Conservation (phyloP, 164 flowering plant genomes). For the Brasenia schreberi region DNA sequence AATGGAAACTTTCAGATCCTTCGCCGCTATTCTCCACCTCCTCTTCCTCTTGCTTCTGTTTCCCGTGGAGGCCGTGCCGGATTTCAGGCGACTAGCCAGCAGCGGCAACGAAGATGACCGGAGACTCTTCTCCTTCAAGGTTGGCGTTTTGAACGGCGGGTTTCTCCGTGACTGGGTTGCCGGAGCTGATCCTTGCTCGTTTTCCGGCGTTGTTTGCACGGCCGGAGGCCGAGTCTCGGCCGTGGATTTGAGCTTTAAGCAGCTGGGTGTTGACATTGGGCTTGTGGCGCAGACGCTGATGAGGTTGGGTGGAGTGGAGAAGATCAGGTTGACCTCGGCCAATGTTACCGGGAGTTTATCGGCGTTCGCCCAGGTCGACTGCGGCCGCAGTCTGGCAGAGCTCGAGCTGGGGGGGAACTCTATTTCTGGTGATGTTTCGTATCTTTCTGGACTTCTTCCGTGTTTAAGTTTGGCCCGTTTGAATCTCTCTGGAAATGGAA, state of each 20-base stretch:
- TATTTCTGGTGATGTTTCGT: slow-evolving; percentile 40
- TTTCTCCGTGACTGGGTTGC: slow-evolving; percentile 37
- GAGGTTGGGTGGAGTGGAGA: slow-evolving; percentile 27
- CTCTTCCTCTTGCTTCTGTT: neutral
- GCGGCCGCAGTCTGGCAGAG: slow-evolving; percentile 21
- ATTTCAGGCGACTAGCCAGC: neutral
- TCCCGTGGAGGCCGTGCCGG: neutral
- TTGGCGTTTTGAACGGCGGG: slow-evolving; percentile 20
- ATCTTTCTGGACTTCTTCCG: slow-evolving; percentile 21
- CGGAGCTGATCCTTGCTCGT: slow-evolving; percentile 33
- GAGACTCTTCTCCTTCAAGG: slow-evolving; percentile 43
- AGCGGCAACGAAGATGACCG: slow-evolving; percentile 12
- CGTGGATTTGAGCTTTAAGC: slow-evolving; percentile 30
- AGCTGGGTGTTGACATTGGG: slow-evolving; percentile 26
- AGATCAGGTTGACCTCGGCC: slow-evolving; percentile 19
- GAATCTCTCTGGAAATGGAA: slow-evolving; percentile 44
- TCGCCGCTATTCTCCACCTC: neutral
- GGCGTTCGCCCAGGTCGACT: slow-evolving; percentile 16
- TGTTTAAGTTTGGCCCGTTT: slow-evolving; percentile 37
- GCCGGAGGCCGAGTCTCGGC: slow-evolving; percentile 28
- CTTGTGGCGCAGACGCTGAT: slow-evolving; percentile 30
- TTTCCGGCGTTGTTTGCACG: slow-evolving; percentile 45
- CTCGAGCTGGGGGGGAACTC: slow-evolving; percentile 61
- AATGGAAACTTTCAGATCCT: neutral
- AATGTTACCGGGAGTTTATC: slow-evolving; percentile 43